Evolutionary conservation across 1,284 basidiomycete species (phyloP), one percentile per base, ranked within the genome.

Genomic region (Tilletia horrida): DNA sequence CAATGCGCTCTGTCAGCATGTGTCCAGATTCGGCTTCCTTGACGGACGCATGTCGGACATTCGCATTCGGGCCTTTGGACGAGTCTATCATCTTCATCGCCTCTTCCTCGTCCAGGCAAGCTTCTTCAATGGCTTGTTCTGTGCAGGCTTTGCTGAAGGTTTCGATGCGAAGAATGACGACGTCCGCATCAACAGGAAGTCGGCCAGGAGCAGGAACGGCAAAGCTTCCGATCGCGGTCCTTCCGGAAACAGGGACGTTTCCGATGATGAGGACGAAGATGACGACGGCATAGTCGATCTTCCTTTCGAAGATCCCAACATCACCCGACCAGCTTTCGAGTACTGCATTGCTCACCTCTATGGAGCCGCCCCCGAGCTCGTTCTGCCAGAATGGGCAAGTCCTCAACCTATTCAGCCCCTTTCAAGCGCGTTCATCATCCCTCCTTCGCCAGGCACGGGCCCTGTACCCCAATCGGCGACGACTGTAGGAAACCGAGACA

Each of bases 271-370:
- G 23, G 43, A 44, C 27, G 40, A 47, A 9, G 55, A 57, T 27
- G 67, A 43, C 42, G 67, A 43, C 61, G 66, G 73, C 62, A 62
- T 70, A 1, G 59, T 77, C 27, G 69, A 70, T 16, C 66, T 79
- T 1, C 68, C 68, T 14, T 77, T 79, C 62, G 75, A 77, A 48
- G 77, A 79, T 35, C 77, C 77, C 47, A 76, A 76, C 70, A 77
- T 79, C 61, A 72, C 69, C 59, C 69, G 74, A 43, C 71, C 77
- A 14, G 76, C 77, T 1, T 79, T 79, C 48, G 77, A 79, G 44
- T 79, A 75, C 63, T 70, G 75, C 70, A 69, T 79, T 47, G 74
- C 77, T n/a, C 65, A 70, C 29, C 73, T 79, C 44, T 79, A 79
- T 45, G 77, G 75, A 42, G 70, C 69, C 31, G 76, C 73, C 0